Conservation (phyloP, 1,284 basidiomycete species). For the Violaceomyces palustris region DNA sequence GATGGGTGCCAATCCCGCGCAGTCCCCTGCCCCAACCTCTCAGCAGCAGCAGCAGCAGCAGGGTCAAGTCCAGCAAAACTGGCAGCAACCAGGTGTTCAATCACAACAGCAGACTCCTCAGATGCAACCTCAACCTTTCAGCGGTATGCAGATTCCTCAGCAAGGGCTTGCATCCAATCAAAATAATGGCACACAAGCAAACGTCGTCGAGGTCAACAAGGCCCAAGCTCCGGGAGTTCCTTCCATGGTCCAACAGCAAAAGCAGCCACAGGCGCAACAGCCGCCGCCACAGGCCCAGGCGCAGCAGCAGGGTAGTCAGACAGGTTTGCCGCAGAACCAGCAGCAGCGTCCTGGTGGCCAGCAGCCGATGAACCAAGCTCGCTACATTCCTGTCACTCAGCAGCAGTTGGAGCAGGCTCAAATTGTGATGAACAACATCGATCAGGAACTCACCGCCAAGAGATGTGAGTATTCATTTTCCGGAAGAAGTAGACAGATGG, state of each 20-base stretch:
- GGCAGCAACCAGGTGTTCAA: conserved; percentile 4
- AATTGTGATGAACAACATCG: conserved; percentile 30
- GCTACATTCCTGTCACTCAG: conserved; percentile 30
- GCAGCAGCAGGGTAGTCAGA: conserved; percentile 1
- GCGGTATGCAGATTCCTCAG: too few species aligned
- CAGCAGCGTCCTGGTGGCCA: conserved; percentile 2
- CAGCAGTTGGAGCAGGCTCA: conserved; percentile 44
- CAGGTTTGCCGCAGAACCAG: conserved; percentile 2
- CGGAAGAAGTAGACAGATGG: not conserved
- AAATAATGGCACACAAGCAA: not conserved
- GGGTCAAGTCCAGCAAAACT: not conserved
- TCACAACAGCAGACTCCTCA: conserved; percentile 11
- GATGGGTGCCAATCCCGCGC: conserved; percentile 14
- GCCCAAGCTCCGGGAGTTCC: too few species aligned
- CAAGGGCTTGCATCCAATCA: not conserved
- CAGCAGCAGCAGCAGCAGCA: conserved; percentile 1
- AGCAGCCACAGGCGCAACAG: conserved; percentile 1
- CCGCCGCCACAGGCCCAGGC: not conserved
- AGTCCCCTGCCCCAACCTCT: conserved; percentile 10
- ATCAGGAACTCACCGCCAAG: conserved; percentile 28
- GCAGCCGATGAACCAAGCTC: not conserved
- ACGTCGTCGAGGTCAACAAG: too few species aligned
- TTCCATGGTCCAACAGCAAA: not conserved
- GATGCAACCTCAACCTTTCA: conserved; percentile 11
- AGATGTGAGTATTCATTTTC: conserved; percentile 4